A percentile compares a stretch with the other conserved stretches of the same genome.
Evolutionary conservation across 805 yeast genomes (phyloP).

Genomic region (Brettanomyces bruxellensis): DNA sequence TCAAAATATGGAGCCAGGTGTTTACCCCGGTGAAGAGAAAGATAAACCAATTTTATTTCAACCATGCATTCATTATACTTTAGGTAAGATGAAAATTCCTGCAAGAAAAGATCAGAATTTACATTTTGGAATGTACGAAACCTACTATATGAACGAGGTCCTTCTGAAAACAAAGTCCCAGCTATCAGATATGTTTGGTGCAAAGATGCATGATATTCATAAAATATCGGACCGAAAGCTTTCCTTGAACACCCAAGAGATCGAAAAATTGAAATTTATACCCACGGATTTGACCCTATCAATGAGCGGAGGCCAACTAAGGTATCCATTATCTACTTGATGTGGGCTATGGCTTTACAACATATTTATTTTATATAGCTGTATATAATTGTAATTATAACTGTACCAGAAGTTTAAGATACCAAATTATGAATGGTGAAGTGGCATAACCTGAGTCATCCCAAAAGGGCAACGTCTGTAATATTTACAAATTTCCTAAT

Average conservation of each 20-base stretch:
- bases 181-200: slow-evolving; percentile 9
- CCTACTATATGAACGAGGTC: slow-evolving; percentile 17
- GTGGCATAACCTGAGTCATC: no score
- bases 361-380: no score
- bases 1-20: no score
- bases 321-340: background rate
- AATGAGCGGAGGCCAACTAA: slow-evolving; percentile 10
- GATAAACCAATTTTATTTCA: slow-evolving; percentile 3
- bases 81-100: slow-evolving; percentile 1
- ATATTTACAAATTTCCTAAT: slow-evolving; percentile 15
- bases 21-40: no score
- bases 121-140: slow-evolving; percentile 19
- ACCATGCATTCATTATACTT: slow-evolving; percentile 2
- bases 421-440: no score
- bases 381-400: no score
- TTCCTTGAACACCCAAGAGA: slow-evolving; percentile 4
- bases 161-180: slow-evolving; percentile 14
- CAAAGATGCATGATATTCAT: slow-evolving; percentile 5
- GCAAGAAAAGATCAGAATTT: background rate
- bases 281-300: slow-evolving; percentile 8
- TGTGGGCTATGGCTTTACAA: no score
- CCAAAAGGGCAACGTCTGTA: background rate
- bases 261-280: slow-evolving; percentile 8
- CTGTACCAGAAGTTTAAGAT: no score
- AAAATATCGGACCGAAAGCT: slow-evolving; percentile 11